These are phyloP conservation scores for Suhomyces bribrorum DNA, from an alignment of 1,139 yeast genomes.

Conservation along the genomic window DNA sequence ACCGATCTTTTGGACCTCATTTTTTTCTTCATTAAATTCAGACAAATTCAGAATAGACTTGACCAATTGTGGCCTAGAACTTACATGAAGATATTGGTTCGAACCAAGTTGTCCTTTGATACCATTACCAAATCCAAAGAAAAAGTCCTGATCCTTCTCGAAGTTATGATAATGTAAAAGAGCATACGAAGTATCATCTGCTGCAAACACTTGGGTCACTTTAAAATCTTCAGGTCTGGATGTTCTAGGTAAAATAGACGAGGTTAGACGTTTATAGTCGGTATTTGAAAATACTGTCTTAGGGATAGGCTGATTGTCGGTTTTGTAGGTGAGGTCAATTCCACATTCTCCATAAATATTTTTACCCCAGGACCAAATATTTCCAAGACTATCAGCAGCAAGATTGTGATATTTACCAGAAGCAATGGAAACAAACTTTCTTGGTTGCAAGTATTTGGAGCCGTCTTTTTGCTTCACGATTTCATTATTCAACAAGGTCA, in stretches of 20 bases:
- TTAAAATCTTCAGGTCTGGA: constrained; percentile 10
- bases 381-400: constrained; percentile 62
- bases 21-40: constrained; percentile 41
- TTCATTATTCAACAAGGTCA: constrained; percentile 40
- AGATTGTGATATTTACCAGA: constrained; percentile 75
- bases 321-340: constrained; percentile 61
- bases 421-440: constrained; percentile 61
- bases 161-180: constrained; percentile 32
- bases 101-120: constrained; percentile 86
- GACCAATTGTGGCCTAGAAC: constrained; percentile 63
- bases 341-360: constrained; percentile 85
- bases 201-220: constrained; percentile 60
- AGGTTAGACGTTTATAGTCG: constrained; percentile 21
- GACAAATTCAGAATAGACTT: constrained; percentile 48
- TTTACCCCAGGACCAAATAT: constrained; percentile 81
- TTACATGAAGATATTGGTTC: constrained; percentile 73
- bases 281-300: constrained; percentile 42
- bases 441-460: constrained; percentile 30
- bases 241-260: constrained; percentile 5
- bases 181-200: constrained; percentile 67
- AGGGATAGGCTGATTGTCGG: constrained; percentile 73
- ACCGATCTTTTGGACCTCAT: constrained; percentile 43
- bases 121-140: constrained; percentile 80
- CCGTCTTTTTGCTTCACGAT: constrained; percentile 24
- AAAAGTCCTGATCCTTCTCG: constrained; percentile 24